phyloP scores from a whole-genome alignment of 2,329 filamentous ascomycete species.

The Fonsecaea pedrosoi region DNA sequence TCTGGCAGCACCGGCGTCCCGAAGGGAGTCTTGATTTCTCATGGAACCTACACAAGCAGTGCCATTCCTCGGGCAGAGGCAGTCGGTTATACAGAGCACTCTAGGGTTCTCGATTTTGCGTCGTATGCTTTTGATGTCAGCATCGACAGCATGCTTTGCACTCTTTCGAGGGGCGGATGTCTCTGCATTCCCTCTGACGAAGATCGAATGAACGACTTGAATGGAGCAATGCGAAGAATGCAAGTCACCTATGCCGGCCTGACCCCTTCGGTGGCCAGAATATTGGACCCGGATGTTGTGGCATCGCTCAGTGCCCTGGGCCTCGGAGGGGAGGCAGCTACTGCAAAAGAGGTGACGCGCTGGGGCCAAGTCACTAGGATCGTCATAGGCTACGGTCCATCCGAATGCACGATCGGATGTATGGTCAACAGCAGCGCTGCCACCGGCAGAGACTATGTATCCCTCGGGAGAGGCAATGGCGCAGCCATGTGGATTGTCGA shows the following conservation, averaged over 20 bases:
- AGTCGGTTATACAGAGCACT: constrained; percentile 49
- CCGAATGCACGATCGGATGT: constrained; percentile 52
- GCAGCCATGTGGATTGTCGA: constrained; percentile 51
- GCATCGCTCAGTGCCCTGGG: constrained; percentile 53
- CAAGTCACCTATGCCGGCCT: constrained; percentile 62
- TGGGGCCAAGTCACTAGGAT: constrained; percentile 48
- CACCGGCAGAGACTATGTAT: constrained; percentile 47
- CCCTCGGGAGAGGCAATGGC: constrained; percentile 49
- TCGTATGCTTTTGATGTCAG: constrained; percentile 56
- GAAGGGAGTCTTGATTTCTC: constrained; percentile 47
- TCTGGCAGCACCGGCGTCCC: constrained; percentile 43
- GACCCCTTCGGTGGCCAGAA: constrained; percentile 65
- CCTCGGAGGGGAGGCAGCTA: constrained; percentile 41
- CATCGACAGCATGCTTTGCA: constrained; percentile 50
- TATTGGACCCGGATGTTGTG: constrained; percentile 53
- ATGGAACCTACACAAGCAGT: constrained; percentile 44
- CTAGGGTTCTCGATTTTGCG: constrained; percentile 51
- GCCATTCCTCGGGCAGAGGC: constrained; percentile 57
- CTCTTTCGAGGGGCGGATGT: constrained; percentile 52
- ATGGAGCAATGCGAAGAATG: constrained; percentile 59
- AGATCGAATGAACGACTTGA: constrained; percentile 55
- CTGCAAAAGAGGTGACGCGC: constrained; percentile 37
- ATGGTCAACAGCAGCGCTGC: constrained; percentile 48
- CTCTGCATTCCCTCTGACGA: constrained; percentile 55
- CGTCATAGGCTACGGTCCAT: constrained; percentile 54